Evolutionary conservation across 768 basidiomycete species (phyloP).

Genomic region (Lentinus brumalis): DNA sequence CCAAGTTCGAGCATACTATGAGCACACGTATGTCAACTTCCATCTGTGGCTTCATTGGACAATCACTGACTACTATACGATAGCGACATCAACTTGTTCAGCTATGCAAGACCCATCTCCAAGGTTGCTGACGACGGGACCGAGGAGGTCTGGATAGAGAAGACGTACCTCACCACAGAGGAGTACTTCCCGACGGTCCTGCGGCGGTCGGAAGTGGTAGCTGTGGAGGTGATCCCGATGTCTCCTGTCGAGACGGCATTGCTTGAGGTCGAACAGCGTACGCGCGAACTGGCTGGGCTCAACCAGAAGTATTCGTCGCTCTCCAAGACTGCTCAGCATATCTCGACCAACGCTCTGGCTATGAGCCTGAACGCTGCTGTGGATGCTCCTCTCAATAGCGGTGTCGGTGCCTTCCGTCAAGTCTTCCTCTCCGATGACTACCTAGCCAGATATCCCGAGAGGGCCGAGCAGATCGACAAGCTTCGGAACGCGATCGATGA

Average conservation of each 20-base stretch:
- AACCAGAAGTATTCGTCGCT: slow-evolving; percentile 75
- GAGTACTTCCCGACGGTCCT: slow-evolving; percentile 91
- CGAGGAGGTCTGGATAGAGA: slow-evolving; percentile 86
- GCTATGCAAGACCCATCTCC: slow-evolving; percentile 67
- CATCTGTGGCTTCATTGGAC: neutral
- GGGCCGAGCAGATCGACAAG: slow-evolving; percentile 70
- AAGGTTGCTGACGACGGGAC: slow-evolving; percentile 63
- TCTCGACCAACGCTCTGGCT: slow-evolving; percentile 78
- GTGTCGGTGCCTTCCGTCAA: slow-evolving; percentile 75
- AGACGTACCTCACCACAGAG: slow-evolving; percentile 84
- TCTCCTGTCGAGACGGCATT: slow-evolving; percentile 86
- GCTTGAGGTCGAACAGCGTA: slow-evolving; percentile 77
- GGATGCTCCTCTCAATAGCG: slow-evolving; percentile 78
- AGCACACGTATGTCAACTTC: slow-evolving; percentile 61
- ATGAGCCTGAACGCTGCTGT: slow-evolving; percentile 88
- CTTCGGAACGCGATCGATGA: slow-evolving; percentile 77
- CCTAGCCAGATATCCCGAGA: slow-evolving; percentile 64
- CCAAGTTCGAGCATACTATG: slow-evolving; percentile 82
- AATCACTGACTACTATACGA: neutral
- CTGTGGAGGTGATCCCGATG: slow-evolving; percentile 69
- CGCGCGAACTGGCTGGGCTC: slow-evolving; percentile 71
- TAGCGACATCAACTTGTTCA: slow-evolving; percentile 85
- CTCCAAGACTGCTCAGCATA: slow-evolving; percentile 70
- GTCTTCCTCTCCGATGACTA: slow-evolving; percentile 77
- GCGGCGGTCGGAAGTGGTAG: slow-evolving; percentile 83